Conservation (phyloP, 2,329 filamentous ascomycete species). For the Pestalotiopsis fici region DNA sequence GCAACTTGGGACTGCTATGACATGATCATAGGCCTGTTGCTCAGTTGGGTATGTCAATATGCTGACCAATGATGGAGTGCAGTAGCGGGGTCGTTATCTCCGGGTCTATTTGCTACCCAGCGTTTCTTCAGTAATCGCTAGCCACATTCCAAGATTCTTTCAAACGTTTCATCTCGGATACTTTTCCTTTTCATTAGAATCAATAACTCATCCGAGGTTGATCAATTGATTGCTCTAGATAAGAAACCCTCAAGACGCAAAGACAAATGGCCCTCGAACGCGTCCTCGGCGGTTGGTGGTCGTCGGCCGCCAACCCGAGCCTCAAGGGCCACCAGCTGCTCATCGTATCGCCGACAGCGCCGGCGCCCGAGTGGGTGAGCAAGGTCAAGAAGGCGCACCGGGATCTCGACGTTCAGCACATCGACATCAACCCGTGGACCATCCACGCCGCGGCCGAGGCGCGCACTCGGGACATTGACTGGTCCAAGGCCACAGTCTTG, state of each 20-base stretch:
- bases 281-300: slow-evolving; percentile 7
- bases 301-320: slow-evolving; percentile 30
- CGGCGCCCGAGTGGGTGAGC: slow-evolving; percentile 34
- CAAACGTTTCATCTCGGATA: neutral
- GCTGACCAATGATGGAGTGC: neutral
- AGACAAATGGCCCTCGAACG: neutral
- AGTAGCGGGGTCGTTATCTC: neutral
- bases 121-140: neutral
- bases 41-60: neutral
- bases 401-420: slow-evolving; percentile 40
- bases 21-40: neutral
- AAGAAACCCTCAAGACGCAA: neutral
- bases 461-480: slow-evolving; percentile 36
- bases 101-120: neutral
- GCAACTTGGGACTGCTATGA: neutral
- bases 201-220: too few relatives aligned
- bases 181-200: neutral
- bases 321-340: slow-evolving; percentile 51
- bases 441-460: slow-evolving; percentile 12
- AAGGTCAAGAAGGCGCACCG: slow-evolving; percentile 41
- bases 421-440: slow-evolving; percentile 28
- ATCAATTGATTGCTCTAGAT: neutral
- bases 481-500: slow-evolving; percentile 50
- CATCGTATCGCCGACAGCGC: slow-evolving; percentile 34
- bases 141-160: neutral